These are phyloP conservation scores for Blastomyces silverae DNA, from an alignment of 2,329 filamentous ascomycete species.

Conservation along the genomic window DNA sequence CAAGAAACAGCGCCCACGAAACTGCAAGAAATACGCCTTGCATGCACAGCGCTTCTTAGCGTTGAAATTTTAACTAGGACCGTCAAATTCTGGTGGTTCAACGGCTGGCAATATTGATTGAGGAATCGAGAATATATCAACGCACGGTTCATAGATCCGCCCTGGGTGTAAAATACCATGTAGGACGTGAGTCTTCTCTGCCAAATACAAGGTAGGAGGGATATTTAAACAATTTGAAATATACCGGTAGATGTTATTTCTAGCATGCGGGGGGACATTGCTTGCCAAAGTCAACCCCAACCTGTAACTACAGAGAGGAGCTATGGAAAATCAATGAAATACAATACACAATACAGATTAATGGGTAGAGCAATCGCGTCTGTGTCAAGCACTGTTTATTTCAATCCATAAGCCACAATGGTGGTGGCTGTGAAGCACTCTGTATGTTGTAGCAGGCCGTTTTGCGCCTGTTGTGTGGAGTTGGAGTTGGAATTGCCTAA, in stretches of 20 bases:
- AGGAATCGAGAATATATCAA: background rate
- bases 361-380: no score
- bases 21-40: conserved; percentile 5
- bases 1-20: background rate
- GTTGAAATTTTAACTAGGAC: background rate
- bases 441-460: background rate
- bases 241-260: background rate
- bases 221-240: background rate
- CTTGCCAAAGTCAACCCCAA: no score
- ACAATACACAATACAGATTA: no score
- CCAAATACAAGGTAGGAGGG: background rate
- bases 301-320: no score
- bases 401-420: background rate
- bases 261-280: no score
- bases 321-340: no score
- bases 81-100: background rate
- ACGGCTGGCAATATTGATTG: background rate
- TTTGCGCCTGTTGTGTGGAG: background rate
- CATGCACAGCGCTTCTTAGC: conserved; percentile 11
- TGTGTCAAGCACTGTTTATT: background rate
- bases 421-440: background rate
- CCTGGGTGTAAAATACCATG: background rate
- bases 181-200: background rate
- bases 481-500: background rate
- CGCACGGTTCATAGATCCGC: background rate